These are phyloP conservation scores for Typha latifolia DNA, from an alignment of 176 grass and related monocot genomes.

Conservation along the genomic window DNA sequence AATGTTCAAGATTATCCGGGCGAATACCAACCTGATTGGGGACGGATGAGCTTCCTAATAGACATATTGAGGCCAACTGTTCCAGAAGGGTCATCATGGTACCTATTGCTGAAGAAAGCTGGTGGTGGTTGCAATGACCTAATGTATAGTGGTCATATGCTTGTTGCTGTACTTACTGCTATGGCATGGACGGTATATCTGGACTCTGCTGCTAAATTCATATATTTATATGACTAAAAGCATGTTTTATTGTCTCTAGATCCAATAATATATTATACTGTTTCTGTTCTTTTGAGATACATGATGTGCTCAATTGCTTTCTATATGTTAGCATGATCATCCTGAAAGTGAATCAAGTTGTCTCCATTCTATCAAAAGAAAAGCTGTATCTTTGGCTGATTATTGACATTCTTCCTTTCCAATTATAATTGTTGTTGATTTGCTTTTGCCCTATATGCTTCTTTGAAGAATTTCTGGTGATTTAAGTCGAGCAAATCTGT, in stretches of 20 bases:
- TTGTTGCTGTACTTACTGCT: slow-evolving; percentile 87
- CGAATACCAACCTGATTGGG: slow-evolving; percentile 65
- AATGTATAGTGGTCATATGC: slow-evolving; percentile 90
- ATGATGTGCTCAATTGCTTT: background rate
- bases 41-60: slow-evolving; percentile 74
- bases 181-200: slow-evolving; percentile 88
- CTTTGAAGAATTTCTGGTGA: too few relatives aligned
- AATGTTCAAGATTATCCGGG: slow-evolving; percentile 42
- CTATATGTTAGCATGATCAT: background rate
- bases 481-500: too few relatives aligned
- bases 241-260: background rate
- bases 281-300: background rate
- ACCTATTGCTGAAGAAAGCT: slow-evolving; percentile 79
- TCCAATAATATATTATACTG: background rate
- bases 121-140: slow-evolving; percentile 89
- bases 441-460: too few relatives aligned
- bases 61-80: slow-evolving; percentile 70
- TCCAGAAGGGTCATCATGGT: slow-evolving; percentile 76
- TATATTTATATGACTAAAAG: background rate
- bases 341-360: background rate
- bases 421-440: too few relatives aligned
- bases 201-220: background rate
- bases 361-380: background rate
- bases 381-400: too few relatives aligned
- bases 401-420: too few relatives aligned